A percentile compares a stretch with the other conserved stretches of the same genome.
These are phyloP conservation scores for Tetrahymena borealis DNA, from an alignment of 73 alveolate species.

Conservation along the genomic window DNA sequence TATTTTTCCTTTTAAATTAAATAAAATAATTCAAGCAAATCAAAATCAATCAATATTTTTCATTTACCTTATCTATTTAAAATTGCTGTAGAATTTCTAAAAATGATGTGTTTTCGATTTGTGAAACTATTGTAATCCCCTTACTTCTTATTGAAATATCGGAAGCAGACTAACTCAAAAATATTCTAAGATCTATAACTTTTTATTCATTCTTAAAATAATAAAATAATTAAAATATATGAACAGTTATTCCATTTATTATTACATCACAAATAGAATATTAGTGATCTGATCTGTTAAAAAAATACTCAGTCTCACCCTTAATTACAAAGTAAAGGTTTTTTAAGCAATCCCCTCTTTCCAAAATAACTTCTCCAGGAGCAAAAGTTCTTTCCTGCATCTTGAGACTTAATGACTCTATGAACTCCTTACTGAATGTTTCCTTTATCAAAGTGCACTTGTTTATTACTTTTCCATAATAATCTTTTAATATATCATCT, in stretches of 20 bases:
- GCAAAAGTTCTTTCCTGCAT: not conserved
- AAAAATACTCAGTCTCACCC: not conserved
- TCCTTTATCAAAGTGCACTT: not conserved
- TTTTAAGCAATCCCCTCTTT: not conserved
- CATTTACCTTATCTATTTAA: not conserved
- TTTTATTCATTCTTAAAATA: not conserved
- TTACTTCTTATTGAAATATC: not conserved
- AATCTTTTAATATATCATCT: not conserved
- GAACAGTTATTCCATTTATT: not conserved
- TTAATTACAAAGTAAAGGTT: not conserved
- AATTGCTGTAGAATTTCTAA: not conserved
- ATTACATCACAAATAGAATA: not conserved
- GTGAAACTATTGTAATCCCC: not conserved
- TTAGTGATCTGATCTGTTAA: not conserved
- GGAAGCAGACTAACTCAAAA: not conserved
- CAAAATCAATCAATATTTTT: not conserved
- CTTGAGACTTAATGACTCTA: not conserved
- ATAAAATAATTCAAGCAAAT: not conserved
- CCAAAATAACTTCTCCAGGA: not conserved
- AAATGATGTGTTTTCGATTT: not conserved
- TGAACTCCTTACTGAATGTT: not conserved
- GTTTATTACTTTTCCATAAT: not conserved
- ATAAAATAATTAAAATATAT: not conserved
- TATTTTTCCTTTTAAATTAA: not conserved
- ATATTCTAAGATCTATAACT: not conserved